Conservation (phyloP, 257 asterid genomes). For the Cinchona pubescens region DNA sequence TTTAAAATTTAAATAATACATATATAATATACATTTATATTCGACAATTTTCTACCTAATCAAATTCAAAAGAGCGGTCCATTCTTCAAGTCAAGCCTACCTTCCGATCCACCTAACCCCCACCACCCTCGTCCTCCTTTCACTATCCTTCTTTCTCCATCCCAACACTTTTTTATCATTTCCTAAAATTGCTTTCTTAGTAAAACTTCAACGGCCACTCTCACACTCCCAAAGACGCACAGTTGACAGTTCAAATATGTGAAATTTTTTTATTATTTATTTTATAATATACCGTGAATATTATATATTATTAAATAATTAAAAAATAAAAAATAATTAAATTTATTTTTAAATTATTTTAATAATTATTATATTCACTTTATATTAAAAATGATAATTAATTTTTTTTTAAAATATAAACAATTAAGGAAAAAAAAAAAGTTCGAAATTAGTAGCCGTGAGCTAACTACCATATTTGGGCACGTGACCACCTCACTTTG, state of each 20-base stretch:
- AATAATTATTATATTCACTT: no score
- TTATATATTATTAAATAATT: no score
- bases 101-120: constrained; percentile 35
- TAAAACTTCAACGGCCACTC: constrained; percentile 10
- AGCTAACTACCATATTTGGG: constrained; percentile 41
- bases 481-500: constrained; percentile 36
- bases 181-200: not conserved
- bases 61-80: not conserved
- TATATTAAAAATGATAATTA: no score
- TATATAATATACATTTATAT: no score
- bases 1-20: no score
- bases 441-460: constrained; percentile 1
- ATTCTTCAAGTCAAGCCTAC: constrained; percentile 31
- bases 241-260: no score
- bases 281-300: no score
- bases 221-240: not conserved
- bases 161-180: not conserved
- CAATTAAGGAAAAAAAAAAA: not conserved
- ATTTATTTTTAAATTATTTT: no score
- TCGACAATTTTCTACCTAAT: no score
- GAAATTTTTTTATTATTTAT: no score
- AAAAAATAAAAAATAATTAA: no score
- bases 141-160: no score
- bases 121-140: not conserved
- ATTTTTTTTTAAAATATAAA: not conserved